Conservation (phyloP, 345 rosid genomes). For the Gossypium turneri region DNA sequence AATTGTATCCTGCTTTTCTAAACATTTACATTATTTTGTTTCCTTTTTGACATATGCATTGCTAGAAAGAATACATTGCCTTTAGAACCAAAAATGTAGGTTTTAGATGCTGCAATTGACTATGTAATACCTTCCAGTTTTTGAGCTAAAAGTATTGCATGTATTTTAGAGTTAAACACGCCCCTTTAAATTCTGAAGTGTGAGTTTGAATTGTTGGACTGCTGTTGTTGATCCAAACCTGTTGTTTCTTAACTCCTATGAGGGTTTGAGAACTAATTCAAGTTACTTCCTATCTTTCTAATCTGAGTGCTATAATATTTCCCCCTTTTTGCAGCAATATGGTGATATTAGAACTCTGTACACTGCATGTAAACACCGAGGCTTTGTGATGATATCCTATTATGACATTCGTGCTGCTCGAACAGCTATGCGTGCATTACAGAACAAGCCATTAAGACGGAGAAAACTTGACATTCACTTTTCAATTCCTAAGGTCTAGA, state of each 20-base stretch:
- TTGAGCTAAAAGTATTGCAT: neutral
- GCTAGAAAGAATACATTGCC: neutral
- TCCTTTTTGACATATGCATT: neutral
- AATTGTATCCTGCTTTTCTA: neutral
- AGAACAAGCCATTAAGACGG: slow-evolving; percentile 55
- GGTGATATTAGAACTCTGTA: slow-evolving; percentile 70
- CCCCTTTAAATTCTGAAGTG: neutral
- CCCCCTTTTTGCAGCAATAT: slow-evolving; percentile 43
- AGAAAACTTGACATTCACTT: slow-evolving; percentile 62
- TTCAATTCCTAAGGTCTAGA: slow-evolving; percentile 70
- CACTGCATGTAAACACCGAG: slow-evolving; percentile 74
- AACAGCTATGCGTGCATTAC: slow-evolving; percentile 68
- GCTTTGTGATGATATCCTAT: slow-evolving; percentile 78
- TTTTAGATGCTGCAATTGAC: neutral
- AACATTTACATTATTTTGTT: neutral
- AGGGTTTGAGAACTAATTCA: neutral
- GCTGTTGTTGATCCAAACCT: neutral
- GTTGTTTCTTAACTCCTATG: neutral
- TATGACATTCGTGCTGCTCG: slow-evolving; percentile 75
- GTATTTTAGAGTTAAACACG: neutral
- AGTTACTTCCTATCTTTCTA: neutral
- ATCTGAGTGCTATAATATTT: slow-evolving; percentile 13
- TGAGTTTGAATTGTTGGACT: neutral
- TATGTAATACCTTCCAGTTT: neutral
- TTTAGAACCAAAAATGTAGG: neutral